Evolutionary conservation across 2,329 filamentous ascomycete genomes (phyloP).

Genomic region (Pseudocercospora ulei): DNA sequence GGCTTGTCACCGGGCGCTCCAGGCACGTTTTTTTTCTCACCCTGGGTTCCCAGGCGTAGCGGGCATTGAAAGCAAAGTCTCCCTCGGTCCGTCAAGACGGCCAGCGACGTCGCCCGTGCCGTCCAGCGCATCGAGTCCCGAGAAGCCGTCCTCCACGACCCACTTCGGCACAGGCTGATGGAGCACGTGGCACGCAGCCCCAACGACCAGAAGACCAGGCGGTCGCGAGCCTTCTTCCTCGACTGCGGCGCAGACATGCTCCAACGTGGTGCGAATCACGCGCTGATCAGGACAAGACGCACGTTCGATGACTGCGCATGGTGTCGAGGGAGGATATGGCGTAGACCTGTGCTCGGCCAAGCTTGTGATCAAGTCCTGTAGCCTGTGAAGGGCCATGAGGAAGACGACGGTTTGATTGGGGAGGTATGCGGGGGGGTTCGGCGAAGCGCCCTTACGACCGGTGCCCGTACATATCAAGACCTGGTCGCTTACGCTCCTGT

Average conservation of each 20-base stretch:
- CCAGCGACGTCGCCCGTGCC: constrained; percentile 28
- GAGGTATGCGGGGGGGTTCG: constrained; percentile 70
- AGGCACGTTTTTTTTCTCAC: constrained; percentile 17
- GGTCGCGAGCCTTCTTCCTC: constrained; percentile 83
- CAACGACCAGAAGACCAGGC: constrained; percentile 78
- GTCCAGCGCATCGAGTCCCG: constrained; percentile 53
- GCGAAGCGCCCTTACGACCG: constrained; percentile 75
- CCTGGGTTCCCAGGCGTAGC: constrained; percentile 24
- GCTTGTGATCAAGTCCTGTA: constrained; percentile 61
- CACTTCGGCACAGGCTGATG: constrained; percentile 57
- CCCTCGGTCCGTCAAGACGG: constrained; percentile 29
- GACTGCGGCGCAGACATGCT: constrained; percentile 68
- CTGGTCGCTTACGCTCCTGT: constrained; percentile 82
- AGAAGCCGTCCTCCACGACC: constrained; percentile 80
- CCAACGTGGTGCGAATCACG: constrained; percentile 77
- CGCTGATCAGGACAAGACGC: constrained; percentile 91
- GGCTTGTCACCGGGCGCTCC: constrained; percentile 7
- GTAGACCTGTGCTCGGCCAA: constrained; percentile 45
- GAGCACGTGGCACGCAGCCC: constrained; percentile 70
- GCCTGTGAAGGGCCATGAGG: constrained; percentile 85
- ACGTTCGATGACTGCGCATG: constrained; percentile 85
- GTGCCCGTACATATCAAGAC: constrained; percentile 95
- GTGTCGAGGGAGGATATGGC: constrained; percentile 54
- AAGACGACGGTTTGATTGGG: constrained; percentile 76
- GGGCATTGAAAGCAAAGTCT: constrained; percentile 21